Evolutionary conservation across 768 basidiomycete genomes (phyloP).

Genomic region (Lactarius pseudohatsudake): DNA sequence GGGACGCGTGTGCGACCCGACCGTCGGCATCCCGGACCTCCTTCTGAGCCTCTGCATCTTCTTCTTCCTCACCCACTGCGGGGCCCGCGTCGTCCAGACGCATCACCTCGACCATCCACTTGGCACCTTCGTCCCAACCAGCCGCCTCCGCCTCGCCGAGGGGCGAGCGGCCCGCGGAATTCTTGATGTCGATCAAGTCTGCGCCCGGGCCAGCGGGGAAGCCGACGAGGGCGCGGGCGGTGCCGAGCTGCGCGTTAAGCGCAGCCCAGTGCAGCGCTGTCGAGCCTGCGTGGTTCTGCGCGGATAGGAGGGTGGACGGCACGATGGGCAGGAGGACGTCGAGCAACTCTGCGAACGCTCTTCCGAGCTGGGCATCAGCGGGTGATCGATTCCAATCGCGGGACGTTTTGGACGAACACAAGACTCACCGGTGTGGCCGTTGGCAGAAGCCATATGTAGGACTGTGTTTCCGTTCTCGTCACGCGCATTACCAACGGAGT

Average conservation of each 20-base stretch:
- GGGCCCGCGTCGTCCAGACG: constrained; percentile 54
- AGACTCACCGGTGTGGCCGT: constrained; percentile 79
- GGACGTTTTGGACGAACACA: background rate
- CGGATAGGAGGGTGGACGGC: constrained; percentile 52
- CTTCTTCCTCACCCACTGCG: constrained; percentile 37
- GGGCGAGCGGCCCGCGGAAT: constrained; percentile 69
- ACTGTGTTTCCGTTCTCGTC: constrained; percentile 80
- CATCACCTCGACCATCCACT: constrained; percentile 82
- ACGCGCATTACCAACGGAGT: constrained; percentile 47
- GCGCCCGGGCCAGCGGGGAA: constrained; percentile 58
- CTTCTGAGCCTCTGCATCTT: constrained; percentile 35
- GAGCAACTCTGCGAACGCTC: constrained; percentile 62
- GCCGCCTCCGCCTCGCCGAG: constrained; percentile 78
- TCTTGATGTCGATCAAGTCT: constrained; percentile 74
- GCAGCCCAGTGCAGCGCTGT: constrained; percentile 93
- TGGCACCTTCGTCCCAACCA: constrained; percentile 82
- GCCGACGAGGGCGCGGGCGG: constrained; percentile 59
- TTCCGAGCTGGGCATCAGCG: constrained; percentile 37
- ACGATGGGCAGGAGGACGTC: constrained; percentile 67
- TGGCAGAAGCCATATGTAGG: constrained; percentile 85
- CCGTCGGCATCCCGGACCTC: constrained; percentile 75
- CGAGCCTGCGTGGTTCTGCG: constrained; percentile 69
- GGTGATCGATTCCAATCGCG: background rate
- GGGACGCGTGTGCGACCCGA: constrained; percentile 59
- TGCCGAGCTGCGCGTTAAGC: constrained; percentile 71